Evolutionary conservation across 306 rosid species (phyloP), one percentile per base, ranked within the genome.

Genomic region (Vigna reflexopilosa): DNA sequence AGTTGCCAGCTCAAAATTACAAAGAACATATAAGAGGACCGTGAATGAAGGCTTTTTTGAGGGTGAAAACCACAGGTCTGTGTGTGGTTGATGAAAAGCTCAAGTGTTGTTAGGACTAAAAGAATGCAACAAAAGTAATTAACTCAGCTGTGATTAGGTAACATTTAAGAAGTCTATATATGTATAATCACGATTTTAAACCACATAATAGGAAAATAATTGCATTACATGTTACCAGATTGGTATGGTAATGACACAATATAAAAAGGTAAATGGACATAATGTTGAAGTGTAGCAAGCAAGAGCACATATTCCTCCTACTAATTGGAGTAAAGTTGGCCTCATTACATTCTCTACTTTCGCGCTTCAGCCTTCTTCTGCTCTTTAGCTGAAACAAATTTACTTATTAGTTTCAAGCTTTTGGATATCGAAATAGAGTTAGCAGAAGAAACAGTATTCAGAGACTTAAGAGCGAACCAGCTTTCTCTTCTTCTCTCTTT

Each of bases 401-500:
- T 40, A 62, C 19, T 26, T 4, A 49, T 85, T 77, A 81, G 78
- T 69, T 76, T 50, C 38, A 73, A 15, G 66, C 10, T 51, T 72
- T 70, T 66, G 22, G 28, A 38, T 48, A 63, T 64, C n/a, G n/a
- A 32, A 16, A 61, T 48, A 47, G 62, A 56, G 58, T 19, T 7
- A 56, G 74, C 26, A 78, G 13, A 62, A 30, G 47, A 57, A 50
- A 61, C 50, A 20, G 61, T 74, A 14, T 45, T 32, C 67, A 28
- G 55, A 42, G 47, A 42, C 11, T 42, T 42, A 9, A 42, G 47
- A 76, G 40, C 80, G 63, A 87, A 92, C 98, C 96, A 67, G 94
- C 91, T 72, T 87, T 92, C 80, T 92, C 98, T 85, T 94, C 97
- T 58, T 90, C 91, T 69, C 96, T 77, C 87, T 90, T 94, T 73